Evolutionary conservation across 768 basidiomycete species (phyloP), one percentile per base, ranked within the genome.

Genomic region (Pisolithus microcarpus): DNA sequence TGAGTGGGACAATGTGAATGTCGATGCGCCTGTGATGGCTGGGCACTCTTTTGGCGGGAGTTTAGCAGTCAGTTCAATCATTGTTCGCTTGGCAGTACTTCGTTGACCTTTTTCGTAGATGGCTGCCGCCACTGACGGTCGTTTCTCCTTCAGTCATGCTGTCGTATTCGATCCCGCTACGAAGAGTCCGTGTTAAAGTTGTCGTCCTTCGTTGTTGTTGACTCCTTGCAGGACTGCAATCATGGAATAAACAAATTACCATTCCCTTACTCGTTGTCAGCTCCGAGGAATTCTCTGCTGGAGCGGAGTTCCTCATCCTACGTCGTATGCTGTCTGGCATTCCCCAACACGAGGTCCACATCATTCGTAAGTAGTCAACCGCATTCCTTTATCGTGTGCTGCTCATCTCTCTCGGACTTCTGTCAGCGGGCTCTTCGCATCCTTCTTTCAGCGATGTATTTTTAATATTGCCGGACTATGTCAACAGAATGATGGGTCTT

Each of bases 211-310:
- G 59, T 45, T 61, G 8, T 56, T 31, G 54, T 39, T 65, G 52
- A 56, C 18, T 9, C 2, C 40, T 51, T 51, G 42, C 28, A 65
- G 70, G 66, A 8, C 48, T 66, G 18, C 54, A 56, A 8, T 63
- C 66, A 11, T 64, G 64, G 61, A 54, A 45, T n/a, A 57, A 52
- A 38, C 45, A 47, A 16, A 55, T 64, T 10, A 58, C 62, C 37
- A 61, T 62, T 11, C 72, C 71, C 0, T 56, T 71, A 9, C 64
- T 74, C n/a, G 67, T 70, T 10, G 61, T 75, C 60, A 72, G 73
- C 53, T 71, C 70, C 2, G 67, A 71, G 19, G 73, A 73, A 36
- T 73, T 72, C 55, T 66, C 69, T 2, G 57, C 62, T 7, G 70
- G 70, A 56, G 51, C 52, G 3, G 65, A 75, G 49, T 75, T 70